Evolutionary conservation across 352 stramenopile species (phyloP).

Genomic region (Stramenopiles sp.): DNA sequence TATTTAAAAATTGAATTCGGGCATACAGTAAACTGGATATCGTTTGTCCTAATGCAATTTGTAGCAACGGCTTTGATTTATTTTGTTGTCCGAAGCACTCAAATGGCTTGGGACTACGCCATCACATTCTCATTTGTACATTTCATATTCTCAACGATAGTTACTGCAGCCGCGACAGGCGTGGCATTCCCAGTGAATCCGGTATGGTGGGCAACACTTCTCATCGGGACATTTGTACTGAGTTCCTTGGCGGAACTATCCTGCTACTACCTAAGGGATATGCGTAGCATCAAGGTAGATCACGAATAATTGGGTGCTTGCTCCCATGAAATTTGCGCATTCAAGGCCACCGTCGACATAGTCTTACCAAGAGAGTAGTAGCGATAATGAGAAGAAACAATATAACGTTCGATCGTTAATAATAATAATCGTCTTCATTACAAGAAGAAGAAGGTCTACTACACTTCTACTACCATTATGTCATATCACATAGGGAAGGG

Average conservation of each 20-base stretch:
- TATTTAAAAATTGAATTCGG: too few relatives aligned
- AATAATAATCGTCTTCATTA: too few relatives aligned
- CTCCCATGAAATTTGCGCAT: not conserved
- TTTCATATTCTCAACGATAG: constrained; percentile 1
- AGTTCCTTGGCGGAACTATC: not conserved
- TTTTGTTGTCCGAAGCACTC: constrained; percentile 5
- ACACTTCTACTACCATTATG: too few relatives aligned
- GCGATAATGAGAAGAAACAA: too few relatives aligned
- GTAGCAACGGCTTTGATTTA: constrained; percentile 5
- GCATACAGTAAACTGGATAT: not conserved
- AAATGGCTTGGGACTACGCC: constrained; percentile 6
- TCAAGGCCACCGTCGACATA: too few relatives aligned
- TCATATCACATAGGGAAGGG: too few relatives aligned
- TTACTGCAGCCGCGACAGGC: not conserved
- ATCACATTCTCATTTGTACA: constrained; percentile 10
- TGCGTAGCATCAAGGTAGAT: constrained; percentile 8
- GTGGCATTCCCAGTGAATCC: constrained; percentile 6
- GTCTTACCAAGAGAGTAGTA: too few relatives aligned
- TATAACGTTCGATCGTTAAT: too few relatives aligned
- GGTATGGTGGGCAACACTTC: constrained; percentile 6
- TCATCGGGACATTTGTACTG: not conserved
- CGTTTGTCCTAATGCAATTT: constrained; percentile 5
- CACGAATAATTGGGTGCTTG: not conserved
- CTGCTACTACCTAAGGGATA: constrained; percentile 2
- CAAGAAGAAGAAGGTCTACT: too few relatives aligned